phyloP scores from a whole-genome alignment of 805 yeast species.

The Pichia californica region DNA sequence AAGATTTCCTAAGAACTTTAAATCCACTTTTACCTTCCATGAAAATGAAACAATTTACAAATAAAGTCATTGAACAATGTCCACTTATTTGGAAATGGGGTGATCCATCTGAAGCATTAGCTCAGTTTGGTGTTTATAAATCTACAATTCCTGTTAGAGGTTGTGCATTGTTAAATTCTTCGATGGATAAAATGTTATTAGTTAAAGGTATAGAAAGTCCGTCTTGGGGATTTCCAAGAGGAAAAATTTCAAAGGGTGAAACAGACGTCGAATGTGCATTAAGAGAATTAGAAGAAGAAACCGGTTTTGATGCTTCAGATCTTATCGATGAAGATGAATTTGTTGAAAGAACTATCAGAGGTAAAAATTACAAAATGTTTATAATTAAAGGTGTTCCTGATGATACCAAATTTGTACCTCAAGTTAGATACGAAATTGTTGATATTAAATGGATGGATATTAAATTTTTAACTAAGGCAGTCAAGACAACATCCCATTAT shows the following conservation, averaged over 20 bases:
- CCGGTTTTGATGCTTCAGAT: conserved; percentile 77
- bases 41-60: conserved; percentile 72
- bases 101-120: conserved; percentile 70
- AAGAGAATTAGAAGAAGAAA: conserved; percentile 90
- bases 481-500: conserved; percentile 28
- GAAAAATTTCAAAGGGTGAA: conserved; percentile 93
- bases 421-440: conserved; percentile 82
- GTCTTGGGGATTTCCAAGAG: conserved; percentile 94
- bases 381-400: conserved; percentile 75
- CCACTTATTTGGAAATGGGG: conserved; percentile 84
- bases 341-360: conserved; percentile 73
- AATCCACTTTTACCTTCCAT: conserved; percentile 72
- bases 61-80: conserved; percentile 57
- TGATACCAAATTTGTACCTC: conserved; percentile 66
- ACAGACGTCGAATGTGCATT: conserved; percentile 82
- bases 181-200: conserved; percentile 62
- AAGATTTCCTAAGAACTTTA: conserved; percentile 69
- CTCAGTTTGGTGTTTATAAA: conserved; percentile 78
- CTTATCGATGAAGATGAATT: conserved; percentile 63
- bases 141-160: conserved; percentile 94
- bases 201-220: conserved; percentile 79
- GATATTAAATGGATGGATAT: conserved; percentile 75
- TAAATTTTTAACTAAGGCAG: conserved; percentile 34
- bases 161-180: conserved; percentile 74
- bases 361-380: conserved; percentile 81